Evolutionary conservation across 495 filamentous ascomycete species (phyloP), one percentile per base, ranked within the genome.

Genomic region (Lepraria neglecta): DNA sequence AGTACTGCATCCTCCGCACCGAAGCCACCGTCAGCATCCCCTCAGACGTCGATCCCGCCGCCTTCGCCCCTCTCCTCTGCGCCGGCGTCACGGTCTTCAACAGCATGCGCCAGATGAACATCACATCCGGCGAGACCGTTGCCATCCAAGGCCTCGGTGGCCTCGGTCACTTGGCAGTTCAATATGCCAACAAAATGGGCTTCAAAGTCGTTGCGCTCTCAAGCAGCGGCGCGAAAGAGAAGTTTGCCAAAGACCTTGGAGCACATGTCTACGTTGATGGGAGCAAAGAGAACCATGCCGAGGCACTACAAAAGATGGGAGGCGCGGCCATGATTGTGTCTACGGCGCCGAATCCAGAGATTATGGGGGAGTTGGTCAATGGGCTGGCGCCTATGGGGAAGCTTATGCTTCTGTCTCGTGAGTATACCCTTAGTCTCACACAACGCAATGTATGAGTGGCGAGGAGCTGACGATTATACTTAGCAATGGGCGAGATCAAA

Each of bases 11-110:
- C 31, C 73, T 89, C 10, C 79, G 83, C 42, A 72, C 74, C 38
- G 85, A 88, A 70, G 82, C 85, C 53, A 80, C 71, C 0, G 84
- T 85, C 7, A 72, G 73, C 17, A 75, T 89, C 51, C 84, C 85
- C 6, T 60, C 71, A 11, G 73, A 79, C 44, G 69, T 79, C 46
- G 80, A 86, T 69, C 76, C 84, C 0, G 82, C 77, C 40, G 73
- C 79, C 58, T 80, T 73, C 55, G 83, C 84, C 3, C 84, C 86
- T 2, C 75, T 87, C 15, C 79, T 89, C 15, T 89, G 86, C 69
- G 85, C 86, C 4, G 86, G 86, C 59, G 78, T 88, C 63, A 87
- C 85, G 27, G 80, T 84, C 24, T 89, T 87, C 78, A 87, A 87
- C 71, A 75, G 75, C 10, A 84, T 89, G 54, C 79, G 84, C 33